Evolutionary conservation across 192 early-diverging fungal genomes (phyloP).

Genomic region (Umbelopsis vinacea): DNA sequence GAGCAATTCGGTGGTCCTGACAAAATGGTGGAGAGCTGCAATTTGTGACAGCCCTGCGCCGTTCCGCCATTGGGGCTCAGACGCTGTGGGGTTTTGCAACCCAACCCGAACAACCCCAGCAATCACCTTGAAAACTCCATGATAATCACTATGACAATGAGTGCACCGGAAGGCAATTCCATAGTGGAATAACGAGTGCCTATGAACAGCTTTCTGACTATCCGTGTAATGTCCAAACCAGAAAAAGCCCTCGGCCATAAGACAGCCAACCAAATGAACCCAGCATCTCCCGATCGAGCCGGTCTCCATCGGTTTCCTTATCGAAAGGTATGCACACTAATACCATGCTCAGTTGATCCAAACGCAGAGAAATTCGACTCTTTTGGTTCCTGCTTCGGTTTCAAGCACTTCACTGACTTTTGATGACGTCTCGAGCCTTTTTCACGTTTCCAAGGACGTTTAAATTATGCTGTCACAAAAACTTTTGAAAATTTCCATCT

Average conservation of each 20-base stretch:
- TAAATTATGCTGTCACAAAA: constrained; percentile 21
- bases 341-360: no score
- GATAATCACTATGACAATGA: no score
- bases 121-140: neutral
- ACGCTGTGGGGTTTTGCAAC: constrained; percentile 7
- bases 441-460: neutral
- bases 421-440: constrained; percentile 10
- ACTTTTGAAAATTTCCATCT: constrained; percentile 5
- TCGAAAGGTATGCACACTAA: neutral
- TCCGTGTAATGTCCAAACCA: neutral
- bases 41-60: neutral
- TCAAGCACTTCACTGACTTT: neutral
- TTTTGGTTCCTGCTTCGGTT: neutral
- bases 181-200: neutral
- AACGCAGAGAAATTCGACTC: neutral
- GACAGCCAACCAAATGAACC: no score
- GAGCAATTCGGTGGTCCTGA: neutral
- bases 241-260: neutral
- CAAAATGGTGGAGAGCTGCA: neutral
- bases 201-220: neutral
- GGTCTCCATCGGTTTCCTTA: neutral
- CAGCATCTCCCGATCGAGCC: no score
- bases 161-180: no score
- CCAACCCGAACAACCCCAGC: neutral
- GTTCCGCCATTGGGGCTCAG: constrained; percentile 15